Evolutionary conservation across 2,329 filamentous ascomycete genomes (phyloP).

Genomic region (Huntiella decipiens): DNA sequence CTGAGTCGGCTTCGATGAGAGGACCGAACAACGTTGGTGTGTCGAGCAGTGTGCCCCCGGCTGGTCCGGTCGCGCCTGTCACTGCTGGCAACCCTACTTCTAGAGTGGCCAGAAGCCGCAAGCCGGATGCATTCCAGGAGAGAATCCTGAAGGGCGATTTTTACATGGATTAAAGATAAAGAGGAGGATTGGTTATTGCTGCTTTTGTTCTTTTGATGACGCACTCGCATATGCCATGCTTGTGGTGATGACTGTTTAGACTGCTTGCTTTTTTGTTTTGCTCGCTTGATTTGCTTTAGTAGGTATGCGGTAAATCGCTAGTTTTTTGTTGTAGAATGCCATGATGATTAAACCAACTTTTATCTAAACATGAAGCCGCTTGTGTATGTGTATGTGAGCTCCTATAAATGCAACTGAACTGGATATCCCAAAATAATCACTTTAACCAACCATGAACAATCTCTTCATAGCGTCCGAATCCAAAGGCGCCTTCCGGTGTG

Average conservation of each 20-base stretch:
- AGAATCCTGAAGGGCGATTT: conserved; percentile 95
- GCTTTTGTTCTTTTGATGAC: too few species aligned
- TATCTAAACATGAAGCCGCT: too few species aligned
- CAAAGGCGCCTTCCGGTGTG: conserved; percentile 8
- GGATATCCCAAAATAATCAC: neutral
- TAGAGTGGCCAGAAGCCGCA: conserved; percentile 27
- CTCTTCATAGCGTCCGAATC: conserved; percentile 10
- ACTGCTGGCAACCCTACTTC: conserved; percentile 30
- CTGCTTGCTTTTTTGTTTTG: neutral
- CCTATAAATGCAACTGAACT: neutral
- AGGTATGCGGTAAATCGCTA: neutral
- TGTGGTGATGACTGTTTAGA: too few species aligned
- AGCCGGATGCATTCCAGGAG: conserved; percentile 91
- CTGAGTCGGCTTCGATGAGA: neutral
- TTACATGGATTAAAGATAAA: conserved; percentile 62
- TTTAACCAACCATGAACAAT: conserved; percentile 9
- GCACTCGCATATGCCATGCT: too few species aligned
- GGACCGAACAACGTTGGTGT: conserved; percentile 37
- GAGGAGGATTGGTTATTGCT: too few species aligned
- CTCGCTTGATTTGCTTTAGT: neutral
- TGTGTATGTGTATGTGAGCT: neutral
- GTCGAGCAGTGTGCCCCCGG: conserved; percentile 15
- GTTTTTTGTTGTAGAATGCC: neutral
- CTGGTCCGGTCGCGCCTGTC: conserved; percentile 13
- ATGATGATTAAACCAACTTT: too few species aligned